Conservation (phyloP, 1,284 basidiomycete genomes). For the Cutaneotrichosporon arboriforme region DNA sequence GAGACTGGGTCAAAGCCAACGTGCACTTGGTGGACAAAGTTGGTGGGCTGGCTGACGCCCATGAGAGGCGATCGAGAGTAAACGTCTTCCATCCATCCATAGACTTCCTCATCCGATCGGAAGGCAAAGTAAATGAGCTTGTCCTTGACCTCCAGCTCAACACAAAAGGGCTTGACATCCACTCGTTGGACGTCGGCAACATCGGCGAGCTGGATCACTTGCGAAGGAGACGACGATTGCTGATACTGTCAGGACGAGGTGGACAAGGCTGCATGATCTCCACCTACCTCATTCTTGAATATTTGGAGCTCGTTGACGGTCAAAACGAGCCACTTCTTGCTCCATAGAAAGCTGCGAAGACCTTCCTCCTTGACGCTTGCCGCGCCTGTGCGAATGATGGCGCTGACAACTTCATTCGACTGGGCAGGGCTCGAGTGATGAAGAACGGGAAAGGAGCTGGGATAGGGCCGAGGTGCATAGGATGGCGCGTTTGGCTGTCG, state of each 20-base stretch:
- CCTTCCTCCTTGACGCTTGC: constrained; percentile 86
- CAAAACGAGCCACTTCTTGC: constrained; percentile 82
- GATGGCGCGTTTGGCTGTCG: neutral
- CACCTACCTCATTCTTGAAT: constrained; percentile 83
- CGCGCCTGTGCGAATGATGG: constrained; percentile 51
- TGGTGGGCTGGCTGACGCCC: constrained; percentile 89
- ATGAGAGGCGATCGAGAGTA: constrained; percentile 86
- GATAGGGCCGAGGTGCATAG: constrained; percentile 29
- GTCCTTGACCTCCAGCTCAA: constrained; percentile 77
- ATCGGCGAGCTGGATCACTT: constrained; percentile 57
- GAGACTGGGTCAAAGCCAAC: constrained; percentile 94
- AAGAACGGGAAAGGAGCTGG: constrained; percentile 29
- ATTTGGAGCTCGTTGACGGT: constrained; percentile 74
- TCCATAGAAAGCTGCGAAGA: constrained; percentile 78
- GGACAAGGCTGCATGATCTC: too few species aligned
- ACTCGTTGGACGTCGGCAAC: constrained; percentile 83
- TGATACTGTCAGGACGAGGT: constrained; percentile 7
- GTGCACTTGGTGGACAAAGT: constrained; percentile 97
- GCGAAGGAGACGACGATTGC: constrained; percentile 34
- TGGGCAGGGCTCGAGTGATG: constrained; percentile 14
- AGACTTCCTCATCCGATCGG: constrained; percentile 91
- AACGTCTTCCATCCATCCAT: constrained; percentile 94
- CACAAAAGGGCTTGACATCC: constrained; percentile 86
- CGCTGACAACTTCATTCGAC: constrained; percentile 17
- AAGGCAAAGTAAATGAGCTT: constrained; percentile 54